Evolutionary conservation across 495 filamentous ascomycete genomes (phyloP).

Genomic region (Oidiodendron maius): DNA sequence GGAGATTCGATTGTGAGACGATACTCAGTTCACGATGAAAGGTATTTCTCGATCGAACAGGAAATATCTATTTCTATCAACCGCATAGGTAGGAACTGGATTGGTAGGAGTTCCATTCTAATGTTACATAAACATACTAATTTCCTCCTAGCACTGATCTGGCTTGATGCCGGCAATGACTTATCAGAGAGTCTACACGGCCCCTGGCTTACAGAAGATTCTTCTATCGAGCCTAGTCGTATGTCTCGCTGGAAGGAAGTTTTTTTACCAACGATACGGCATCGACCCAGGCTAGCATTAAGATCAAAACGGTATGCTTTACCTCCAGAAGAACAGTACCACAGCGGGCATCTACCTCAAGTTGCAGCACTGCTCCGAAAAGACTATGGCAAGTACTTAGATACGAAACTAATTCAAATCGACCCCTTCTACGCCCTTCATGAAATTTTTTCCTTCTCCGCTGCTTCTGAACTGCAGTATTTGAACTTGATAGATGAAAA

Average conservation of each 20-base stretch:
- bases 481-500: conserved; percentile 27
- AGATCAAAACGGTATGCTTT: not conserved
- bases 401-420: conserved; percentile 2
- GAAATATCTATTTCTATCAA: conserved; percentile 18
- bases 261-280: conserved; percentile 4
- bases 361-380: conserved; percentile 9
- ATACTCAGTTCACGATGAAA: conserved; percentile 15
- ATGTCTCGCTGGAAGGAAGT: too few species aligned
- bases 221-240: not conserved
- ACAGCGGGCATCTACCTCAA: conserved; percentile 4
- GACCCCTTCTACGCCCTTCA: conserved; percentile 25
- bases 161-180: conserved; percentile 18
- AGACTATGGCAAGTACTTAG: conserved; percentile 19
- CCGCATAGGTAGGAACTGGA: conserved; percentile 6
- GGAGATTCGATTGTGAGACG: conserved; percentile 24
- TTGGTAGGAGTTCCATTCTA: too few species aligned
- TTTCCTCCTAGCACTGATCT: conserved; percentile 16
- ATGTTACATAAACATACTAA: too few species aligned
- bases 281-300: conserved; percentile 1
- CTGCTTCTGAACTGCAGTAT: conserved; percentile 21
- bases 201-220: conserved; percentile 10
- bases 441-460: conserved; percentile 22
- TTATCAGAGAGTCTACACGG: conserved; percentile 12
- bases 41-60: conserved; percentile 24
- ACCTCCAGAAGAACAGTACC: not conserved